These are phyloP conservation scores for Lactarius trivialis DNA, from an alignment of 768 basidiomycete species.

Conservation along the genomic window DNA sequence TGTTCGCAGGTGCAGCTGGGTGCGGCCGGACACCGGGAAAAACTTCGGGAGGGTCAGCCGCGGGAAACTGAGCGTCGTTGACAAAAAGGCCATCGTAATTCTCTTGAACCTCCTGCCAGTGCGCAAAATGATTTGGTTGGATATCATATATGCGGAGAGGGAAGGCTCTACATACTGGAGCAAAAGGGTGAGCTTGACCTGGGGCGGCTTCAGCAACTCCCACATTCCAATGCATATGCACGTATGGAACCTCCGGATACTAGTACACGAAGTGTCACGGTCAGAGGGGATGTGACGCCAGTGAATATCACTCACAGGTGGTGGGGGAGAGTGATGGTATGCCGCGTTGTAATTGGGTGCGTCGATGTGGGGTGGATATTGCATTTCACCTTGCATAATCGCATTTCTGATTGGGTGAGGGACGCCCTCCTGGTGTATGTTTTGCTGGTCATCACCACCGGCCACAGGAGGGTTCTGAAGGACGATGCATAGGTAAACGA, in stretches of 20 bases:
- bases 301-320: not conserved
- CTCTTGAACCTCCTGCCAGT: not conserved
- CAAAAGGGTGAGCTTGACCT: not conserved
- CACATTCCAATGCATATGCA: not conserved
- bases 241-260: not conserved
- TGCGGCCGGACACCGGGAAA: not conserved
- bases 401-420: not conserved
- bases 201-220: too few relatives aligned
- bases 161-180: not conserved
- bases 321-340: not conserved
- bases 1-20: not conserved
- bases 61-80: not conserved
- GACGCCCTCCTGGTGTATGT: not conserved
- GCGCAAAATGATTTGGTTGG: not conserved
- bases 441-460: not conserved
- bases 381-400: not conserved
- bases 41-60: not conserved
- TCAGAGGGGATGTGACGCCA: not conserved
- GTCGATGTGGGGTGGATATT: not conserved
- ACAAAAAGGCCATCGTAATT: not conserved
- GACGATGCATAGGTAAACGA: not conserved
- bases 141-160: not conserved
- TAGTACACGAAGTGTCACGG: not conserved
- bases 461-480: not conserved
- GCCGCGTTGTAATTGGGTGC: not conserved